Percentiles rank a stretch among this genome's conserved stretches.
phyloP scores from a whole-genome alignment of 225 moss, liverwort and hornwort genomes.

The Physcomitrellopsis africana region DNA sequence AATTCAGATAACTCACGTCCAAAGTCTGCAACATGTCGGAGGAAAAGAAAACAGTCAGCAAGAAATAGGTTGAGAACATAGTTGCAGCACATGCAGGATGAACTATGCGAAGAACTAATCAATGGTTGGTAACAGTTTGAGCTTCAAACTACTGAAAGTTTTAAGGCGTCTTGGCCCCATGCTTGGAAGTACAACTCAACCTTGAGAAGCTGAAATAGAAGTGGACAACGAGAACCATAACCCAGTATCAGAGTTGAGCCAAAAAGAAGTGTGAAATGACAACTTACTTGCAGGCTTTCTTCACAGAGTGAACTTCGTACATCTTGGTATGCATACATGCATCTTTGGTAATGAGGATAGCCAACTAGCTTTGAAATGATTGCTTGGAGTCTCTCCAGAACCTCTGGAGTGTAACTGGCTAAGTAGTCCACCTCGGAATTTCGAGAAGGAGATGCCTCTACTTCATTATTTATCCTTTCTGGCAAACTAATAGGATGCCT shows the following conservation, averaged over 20 bases:
- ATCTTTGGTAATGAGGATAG: conserved; percentile 60
- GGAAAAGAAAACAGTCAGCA: conserved; percentile 16
- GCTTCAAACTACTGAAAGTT: background rate
- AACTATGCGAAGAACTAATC: too few species aligned
- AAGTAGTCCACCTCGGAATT: conserved; percentile 46
- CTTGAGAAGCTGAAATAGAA: background rate
- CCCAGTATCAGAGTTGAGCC: too few species aligned
- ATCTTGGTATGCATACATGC: conserved; percentile 75
- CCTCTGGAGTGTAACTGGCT: conserved; percentile 51
- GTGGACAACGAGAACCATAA: background rate
- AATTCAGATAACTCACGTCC: conserved; percentile 53
- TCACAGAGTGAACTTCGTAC: conserved; percentile 55
- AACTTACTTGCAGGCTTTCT: conserved; percentile 60
- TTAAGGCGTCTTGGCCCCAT: background rate
- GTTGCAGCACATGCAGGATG: too few species aligned
- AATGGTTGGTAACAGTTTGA: too few species aligned
- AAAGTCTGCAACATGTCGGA: conserved; percentile 43
- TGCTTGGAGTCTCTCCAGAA: conserved; percentile 64
- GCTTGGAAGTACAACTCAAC: background rate
- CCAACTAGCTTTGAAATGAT: conserved; percentile 67
- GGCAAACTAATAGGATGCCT: conserved; percentile 57
- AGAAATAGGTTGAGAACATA: background rate
- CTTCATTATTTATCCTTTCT: conserved; percentile 26
- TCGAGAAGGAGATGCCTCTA: conserved; percentile 43
- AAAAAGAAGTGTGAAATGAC: too few species aligned